Evolutionary conservation across 495 filamentous ascomycete genomes (phyloP), one percentile per base, ranked within the genome.

Genomic region (Penicillium angulare): DNA sequence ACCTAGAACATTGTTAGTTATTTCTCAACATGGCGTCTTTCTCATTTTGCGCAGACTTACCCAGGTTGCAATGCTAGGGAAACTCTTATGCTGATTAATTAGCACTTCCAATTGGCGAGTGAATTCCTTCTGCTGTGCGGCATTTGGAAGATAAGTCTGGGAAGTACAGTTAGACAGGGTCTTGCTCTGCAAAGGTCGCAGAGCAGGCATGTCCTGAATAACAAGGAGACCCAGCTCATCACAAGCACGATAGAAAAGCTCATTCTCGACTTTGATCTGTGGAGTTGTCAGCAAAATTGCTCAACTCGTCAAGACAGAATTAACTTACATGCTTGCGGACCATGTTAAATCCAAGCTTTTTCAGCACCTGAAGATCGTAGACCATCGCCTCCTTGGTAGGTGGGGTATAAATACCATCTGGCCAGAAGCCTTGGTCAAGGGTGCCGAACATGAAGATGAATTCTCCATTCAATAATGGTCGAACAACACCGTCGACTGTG

Each of bases 391-490:
- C 81, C 2, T 65, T 59, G 16, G 69, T 85, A 0, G 84, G 85
- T 0, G 85, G 76, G 0, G 74, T 69, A 53, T 86, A 79, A 18
- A 87, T 64, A 0, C 84, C 84, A 54, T 88, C 84, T 0, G 85
- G 85, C 84, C 83, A 88, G 63, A 75, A 86, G 2, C 84, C 85
- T 53, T 87, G 83, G 44, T 88, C 85, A 2, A 88, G 68, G 0
- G 84, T 86, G 10, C 82, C 83, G 43, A 88, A 86, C 53, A 76
- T 72, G 65, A 86, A 87, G 8, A 79, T 66, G 43, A 84, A 85
- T 50, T 86, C 71, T 16, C 81, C 83, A 53, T 87, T 87, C 36
- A 87, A 55, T 10, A 86, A 59, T 0, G 81, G 81, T 0, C 85
- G 78, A 26, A 77, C 69, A n/a, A 87, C 59, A 0, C 84, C 85